Evolutionary conservation across 106 monocot genomes (phyloP).

Genomic region (Triglochin maritima): DNA sequence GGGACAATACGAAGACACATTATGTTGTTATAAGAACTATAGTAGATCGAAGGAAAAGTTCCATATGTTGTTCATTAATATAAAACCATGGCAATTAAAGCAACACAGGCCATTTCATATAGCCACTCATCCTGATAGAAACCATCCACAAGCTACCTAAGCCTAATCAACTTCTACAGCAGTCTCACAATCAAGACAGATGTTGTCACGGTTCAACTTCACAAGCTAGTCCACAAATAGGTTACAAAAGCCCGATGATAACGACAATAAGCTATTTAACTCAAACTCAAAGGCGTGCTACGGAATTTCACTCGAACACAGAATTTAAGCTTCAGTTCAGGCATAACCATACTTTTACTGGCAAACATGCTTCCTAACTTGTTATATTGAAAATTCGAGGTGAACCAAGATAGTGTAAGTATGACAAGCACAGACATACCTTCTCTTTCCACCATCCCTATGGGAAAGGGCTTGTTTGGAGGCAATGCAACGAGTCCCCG

Average conservation of each 20-base stretch:
- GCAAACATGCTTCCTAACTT: background rate
- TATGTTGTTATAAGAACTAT: background rate
- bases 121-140: too few relatives aligned
- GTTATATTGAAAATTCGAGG: background rate
- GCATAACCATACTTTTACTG: background rate
- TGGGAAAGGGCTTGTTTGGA: slow-evolving; percentile 38
- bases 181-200: too few relatives aligned
- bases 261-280: background rate
- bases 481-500: slow-evolving; percentile 59
- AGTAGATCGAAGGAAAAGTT: background rate
- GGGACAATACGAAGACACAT: background rate
- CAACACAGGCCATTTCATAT: background rate
- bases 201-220: too few relatives aligned
- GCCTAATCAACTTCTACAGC: too few relatives aligned
- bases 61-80: background rate
- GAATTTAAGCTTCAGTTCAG: background rate
- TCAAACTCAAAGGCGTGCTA: background rate
- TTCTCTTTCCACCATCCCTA: slow-evolving; percentile 51
- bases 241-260: too few relatives aligned
- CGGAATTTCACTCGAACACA: background rate
- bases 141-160: too few relatives aligned
- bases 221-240: too few relatives aligned
- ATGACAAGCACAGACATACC: too few relatives aligned
- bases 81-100: background rate
- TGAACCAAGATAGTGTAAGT: too few relatives aligned